Percentiles rank a stretch among this genome's conserved stretches.
Conservation (phyloP, 192 early-diverging fungal genomes). For the Linnemannia hyalina region DNA sequence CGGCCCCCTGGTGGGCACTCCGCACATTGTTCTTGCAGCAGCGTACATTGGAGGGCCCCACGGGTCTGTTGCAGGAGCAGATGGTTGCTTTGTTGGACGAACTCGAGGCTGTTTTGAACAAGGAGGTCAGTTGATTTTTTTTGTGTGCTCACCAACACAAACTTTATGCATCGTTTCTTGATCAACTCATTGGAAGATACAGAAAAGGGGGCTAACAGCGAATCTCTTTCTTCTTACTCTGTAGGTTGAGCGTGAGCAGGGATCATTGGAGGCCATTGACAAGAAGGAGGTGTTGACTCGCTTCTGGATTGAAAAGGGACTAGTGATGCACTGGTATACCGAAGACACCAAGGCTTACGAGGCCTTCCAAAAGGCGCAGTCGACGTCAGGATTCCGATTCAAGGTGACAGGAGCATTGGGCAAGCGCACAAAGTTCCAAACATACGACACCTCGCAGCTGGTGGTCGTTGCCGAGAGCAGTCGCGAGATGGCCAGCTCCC, state of each 20-base stretch:
- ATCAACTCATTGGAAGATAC: background rate
- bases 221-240: constrained; percentile 13
- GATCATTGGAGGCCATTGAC: constrained; percentile 43
- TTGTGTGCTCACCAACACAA: background rate
- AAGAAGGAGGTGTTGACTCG: constrained; percentile 67
- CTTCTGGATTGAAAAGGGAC: constrained; percentile 82
- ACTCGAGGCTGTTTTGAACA: constrained; percentile 27
- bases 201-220: background rate
- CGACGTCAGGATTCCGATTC: constrained; percentile 85
- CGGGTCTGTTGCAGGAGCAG: constrained; percentile 66
- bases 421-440: constrained; percentile 93
- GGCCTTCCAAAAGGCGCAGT: constrained; percentile 81
- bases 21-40: constrained; percentile 86
- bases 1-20: constrained; percentile 81
- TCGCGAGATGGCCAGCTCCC: constrained; percentile 54
- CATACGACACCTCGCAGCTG: constrained; percentile 89
- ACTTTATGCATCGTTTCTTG: constrained; percentile 3
- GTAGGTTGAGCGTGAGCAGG: constrained; percentile 26
- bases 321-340: constrained; percentile 84
- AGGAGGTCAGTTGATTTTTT: constrained; percentile 25
- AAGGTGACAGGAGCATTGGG: constrained; percentile 91
- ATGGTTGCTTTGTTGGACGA: constrained; percentile 55
- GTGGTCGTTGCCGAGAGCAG: constrained; percentile 90
- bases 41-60: constrained; percentile 69
- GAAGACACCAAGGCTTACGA: constrained; percentile 75